Base-by-base conservation (phyloP, 176 grass and related monocot species). In the Oryza nivara region DNA sequence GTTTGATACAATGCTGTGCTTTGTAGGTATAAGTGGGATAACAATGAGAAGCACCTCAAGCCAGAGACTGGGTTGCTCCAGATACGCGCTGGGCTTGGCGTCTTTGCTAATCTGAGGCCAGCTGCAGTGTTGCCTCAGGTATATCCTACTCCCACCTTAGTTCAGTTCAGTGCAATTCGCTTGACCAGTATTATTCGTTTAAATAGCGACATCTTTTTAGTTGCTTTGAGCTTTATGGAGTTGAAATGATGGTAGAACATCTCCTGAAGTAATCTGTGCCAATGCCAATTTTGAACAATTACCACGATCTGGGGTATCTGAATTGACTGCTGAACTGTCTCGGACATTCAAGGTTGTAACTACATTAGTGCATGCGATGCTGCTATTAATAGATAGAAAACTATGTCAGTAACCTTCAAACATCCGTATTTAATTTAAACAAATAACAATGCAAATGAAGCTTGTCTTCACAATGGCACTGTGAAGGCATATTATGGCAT, bases 1-100 rank as follows among this genome's bases (percentile, higher is more conserved):
- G 58, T 28, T 19, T 0, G 66, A 1, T 54, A 3, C 8, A 0
- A 9, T 66, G 32, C 0, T 66, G 7, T 22, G 2, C 2, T 67
- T 67, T 80, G 25, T 49, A 98, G 96, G 69, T 98, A 98, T 20
- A 95, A 95, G 58, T 98, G 96, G 96, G 96, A 98, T 88, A 95
- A 88, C 25, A 93, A 95, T 25, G 93, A 98, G 91, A 95, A 98
- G 91, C 89, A 98, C 71, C 89, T 98, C 73, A 95, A 95, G 77
- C 96, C 96, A 0, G 93, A 94, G 85, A 98, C 96, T 0, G 96
- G 92, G 44, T 81, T 98, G 77, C 93, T 98, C 58, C 91, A 92
- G 60, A 80, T 98, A 25, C 89, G 93, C 20, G 85, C 91, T 0
- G 96, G 85, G 19, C 93, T 98, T 1, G 87, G 85, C 9, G 91